Evolutionary conservation across 2,329 filamentous ascomycete species (phyloP).

Genomic region (Aspergillus tamarii): DNA sequence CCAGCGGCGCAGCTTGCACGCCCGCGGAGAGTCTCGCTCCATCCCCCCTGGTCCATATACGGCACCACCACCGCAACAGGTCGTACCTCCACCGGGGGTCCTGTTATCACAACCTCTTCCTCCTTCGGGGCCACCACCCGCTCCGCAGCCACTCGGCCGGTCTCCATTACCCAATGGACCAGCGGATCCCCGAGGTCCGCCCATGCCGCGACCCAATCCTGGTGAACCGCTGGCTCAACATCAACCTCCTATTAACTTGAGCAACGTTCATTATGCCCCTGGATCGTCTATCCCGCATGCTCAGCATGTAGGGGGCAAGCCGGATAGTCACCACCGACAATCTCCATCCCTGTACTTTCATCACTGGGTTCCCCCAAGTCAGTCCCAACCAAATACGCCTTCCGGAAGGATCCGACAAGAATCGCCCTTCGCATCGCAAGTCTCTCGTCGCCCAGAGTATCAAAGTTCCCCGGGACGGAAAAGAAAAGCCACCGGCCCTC

Average conservation of each 20-base stretch:
- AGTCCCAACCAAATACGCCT: conserved; percentile 70
- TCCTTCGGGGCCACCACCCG: conserved; percentile 16
- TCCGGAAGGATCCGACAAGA: conserved; percentile 69
- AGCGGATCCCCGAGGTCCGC: conserved; percentile 17
- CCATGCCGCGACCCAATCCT: conserved; percentile 43
- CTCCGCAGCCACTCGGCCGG: conserved; percentile 17
- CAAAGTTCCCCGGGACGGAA: conserved; percentile 77
- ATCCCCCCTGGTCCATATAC: conserved; percentile 40
- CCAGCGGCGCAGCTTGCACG: conserved; percentile 26
- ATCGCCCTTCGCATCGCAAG: conserved; percentile 48
- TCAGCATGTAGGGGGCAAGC: conserved; percentile 54
- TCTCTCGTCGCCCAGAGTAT: conserved; percentile 59
- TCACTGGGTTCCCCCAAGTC: conserved; percentile 85
- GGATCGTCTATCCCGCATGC: conserved; percentile 50
- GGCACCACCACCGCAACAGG: conserved; percentile 23
- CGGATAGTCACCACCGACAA: conserved; percentile 62
- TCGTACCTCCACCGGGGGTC: conserved; percentile 20
- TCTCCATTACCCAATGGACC: conserved; percentile 23
- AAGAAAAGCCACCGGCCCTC: conserved; percentile 69
- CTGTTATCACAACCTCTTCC: conserved; percentile 31
- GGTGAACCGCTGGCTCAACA: conserved; percentile 45
- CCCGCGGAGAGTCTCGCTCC: conserved; percentile 24
- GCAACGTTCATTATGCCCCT: conserved; percentile 32
- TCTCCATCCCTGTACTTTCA: conserved; percentile 84
- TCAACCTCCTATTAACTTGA: conserved; percentile 34